phyloP scores from a whole-genome alignment of 2,329 filamentous ascomycete species.

The Epichloe hybrida region DNA sequence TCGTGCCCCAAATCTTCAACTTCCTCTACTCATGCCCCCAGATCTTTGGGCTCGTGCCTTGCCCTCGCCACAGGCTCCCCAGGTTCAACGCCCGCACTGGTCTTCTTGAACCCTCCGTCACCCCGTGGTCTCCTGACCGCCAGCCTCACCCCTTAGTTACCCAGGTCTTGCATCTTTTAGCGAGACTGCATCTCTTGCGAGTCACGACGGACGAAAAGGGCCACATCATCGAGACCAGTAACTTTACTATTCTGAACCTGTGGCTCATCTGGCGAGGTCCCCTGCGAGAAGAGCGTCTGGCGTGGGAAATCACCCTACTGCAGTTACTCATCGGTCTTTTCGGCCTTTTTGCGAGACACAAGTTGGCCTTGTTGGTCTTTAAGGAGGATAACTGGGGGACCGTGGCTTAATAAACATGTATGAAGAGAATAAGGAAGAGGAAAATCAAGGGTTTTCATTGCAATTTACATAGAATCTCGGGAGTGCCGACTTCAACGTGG shows the following conservation, averaged over 20 bases:
- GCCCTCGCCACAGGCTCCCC: slow-evolving; percentile 82
- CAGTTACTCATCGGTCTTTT: slow-evolving; percentile 66
- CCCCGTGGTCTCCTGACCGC: slow-evolving; percentile 52
- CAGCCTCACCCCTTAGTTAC: slow-evolving; percentile 56
- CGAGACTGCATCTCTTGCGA: slow-evolving; percentile 52
- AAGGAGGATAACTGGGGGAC: slow-evolving; percentile 66
- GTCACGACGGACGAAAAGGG: slow-evolving; percentile 55
- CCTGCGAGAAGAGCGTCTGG: slow-evolving; percentile 72
- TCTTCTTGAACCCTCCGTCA: slow-evolving; percentile 74
- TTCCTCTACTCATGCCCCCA: slow-evolving; percentile 90
- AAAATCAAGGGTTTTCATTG: too few relatives aligned
- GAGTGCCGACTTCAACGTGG: too few relatives aligned
- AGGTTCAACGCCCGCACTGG: slow-evolving; percentile 77
- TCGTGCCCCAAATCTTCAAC: slow-evolving; percentile 92
- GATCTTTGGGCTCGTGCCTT: slow-evolving; percentile 79
- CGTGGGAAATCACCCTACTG: slow-evolving; percentile 64
- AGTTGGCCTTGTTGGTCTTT: slow-evolving; percentile 77
- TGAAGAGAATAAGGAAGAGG: too few relatives aligned
- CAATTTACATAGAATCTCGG: neutral
- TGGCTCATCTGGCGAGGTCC: slow-evolving; percentile 95
- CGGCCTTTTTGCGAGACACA: slow-evolving; percentile 75
- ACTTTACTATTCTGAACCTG: slow-evolving; percentile 86
- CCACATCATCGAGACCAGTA: slow-evolving; percentile 65
- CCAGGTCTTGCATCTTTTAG: slow-evolving; percentile 52
- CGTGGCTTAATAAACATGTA: slow-evolving; percentile 8